Percentiles rank a stretch among this genome's conserved stretches.
Evolutionary conservation across 495 filamentous ascomycete genomes (phyloP).

Genomic region (Penicillium bialowiezense): DNA sequence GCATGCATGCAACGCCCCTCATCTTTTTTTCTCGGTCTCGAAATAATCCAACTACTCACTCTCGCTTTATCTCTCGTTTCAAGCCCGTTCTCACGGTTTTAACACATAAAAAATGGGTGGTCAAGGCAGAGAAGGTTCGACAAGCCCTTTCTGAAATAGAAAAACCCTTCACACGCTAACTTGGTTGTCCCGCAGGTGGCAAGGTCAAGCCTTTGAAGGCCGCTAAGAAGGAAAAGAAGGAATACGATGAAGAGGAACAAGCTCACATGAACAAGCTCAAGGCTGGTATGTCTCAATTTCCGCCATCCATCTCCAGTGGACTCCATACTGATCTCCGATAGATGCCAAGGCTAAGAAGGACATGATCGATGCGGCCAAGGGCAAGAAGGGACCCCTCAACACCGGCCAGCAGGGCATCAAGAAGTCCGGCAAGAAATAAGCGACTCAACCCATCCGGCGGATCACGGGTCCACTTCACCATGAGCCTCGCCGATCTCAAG

Average conservation of each 20-base stretch:
- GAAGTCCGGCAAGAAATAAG: conserved; percentile 86
- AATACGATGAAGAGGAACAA: conserved; percentile 72
- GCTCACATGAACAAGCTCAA: conserved; percentile 72
- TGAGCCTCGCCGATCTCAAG: no score
- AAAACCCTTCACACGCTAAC: conserved; percentile 3
- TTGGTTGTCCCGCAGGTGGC: conserved; percentile 54
- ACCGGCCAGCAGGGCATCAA: conserved; percentile 81
- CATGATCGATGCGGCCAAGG: conserved; percentile 60
- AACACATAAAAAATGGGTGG: conserved; percentile 56
- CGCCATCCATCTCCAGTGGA: no score
- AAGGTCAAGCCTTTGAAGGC: conserved; percentile 83
- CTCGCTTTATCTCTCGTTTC: conserved; percentile 9
- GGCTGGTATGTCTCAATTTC: conserved; percentile 53
- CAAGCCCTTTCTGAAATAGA: not conserved
- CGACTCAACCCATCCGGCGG: not conserved
- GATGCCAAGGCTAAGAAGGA: conserved; percentile 79
- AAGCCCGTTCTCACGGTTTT: conserved; percentile 8
- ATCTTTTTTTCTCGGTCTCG: conserved; percentile 22
- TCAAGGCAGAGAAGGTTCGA: conserved; percentile 62
- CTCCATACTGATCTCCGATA: conserved; percentile 23
- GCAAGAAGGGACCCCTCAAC: conserved; percentile 62
- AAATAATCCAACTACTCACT: conserved; percentile 5
- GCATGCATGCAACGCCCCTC: conserved; percentile 8
- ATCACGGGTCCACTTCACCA: not conserved
- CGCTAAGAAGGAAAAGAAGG: conserved; percentile 73